These are phyloP conservation scores for Amanita jacksonii DNA, from an alignment of 768 basidiomycete genomes.

Conservation along the genomic window DNA sequence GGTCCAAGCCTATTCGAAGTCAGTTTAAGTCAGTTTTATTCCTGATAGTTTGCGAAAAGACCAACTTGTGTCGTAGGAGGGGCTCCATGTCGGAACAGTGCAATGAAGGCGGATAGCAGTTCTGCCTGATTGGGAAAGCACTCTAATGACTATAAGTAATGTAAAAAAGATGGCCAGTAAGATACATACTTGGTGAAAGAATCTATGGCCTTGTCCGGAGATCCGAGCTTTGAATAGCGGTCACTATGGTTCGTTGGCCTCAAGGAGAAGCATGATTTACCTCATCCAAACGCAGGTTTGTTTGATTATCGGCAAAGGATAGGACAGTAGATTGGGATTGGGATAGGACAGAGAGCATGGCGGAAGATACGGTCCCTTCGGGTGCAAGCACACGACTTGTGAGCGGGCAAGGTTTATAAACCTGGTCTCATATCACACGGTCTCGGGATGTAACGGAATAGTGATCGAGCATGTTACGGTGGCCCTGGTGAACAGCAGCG, in stretches of 20 bases:
- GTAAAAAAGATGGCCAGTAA: not conserved
- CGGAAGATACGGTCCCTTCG: slow-evolving; percentile 1
- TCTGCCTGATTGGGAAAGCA: slow-evolving; percentile 37
- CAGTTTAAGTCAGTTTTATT: not conserved
- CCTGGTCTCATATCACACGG: slow-evolving; percentile 16
- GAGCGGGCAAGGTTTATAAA: slow-evolving; percentile 16
- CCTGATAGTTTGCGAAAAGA: slow-evolving; percentile 8
- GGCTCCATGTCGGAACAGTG: slow-evolving; percentile 58
- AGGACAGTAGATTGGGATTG: slow-evolving; percentile 13
- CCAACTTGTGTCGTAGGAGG: slow-evolving; percentile 51
- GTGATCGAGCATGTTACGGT: slow-evolving; percentile 12
- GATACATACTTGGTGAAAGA: slow-evolving; percentile 49
- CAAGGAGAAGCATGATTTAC: slow-evolving; percentile 15
- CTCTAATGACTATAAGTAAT: slow-evolving; percentile 21
- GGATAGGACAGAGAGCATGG: slow-evolving; percentile 21
- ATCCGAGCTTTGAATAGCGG: slow-evolving; percentile 32
- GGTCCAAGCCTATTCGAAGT: slow-evolving; percentile 43
- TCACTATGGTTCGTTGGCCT: slow-evolving; percentile 3
- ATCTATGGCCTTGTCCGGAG: slow-evolving; percentile 46
- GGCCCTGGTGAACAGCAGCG: not conserved
- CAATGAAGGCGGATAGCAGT: slow-evolving; percentile 49
- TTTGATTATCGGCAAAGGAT: slow-evolving; percentile 12
- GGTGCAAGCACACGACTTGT: slow-evolving; percentile 7
- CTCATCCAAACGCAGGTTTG: slow-evolving; percentile 25
- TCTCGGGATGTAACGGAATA: slow-evolving; percentile 26